Percentiles rank a stretch among this genome's conserved stretches.
These are phyloP conservation scores for Globisporangium emineosum DNA, from an alignment of 352 stramenopile species.

Conservation along the genomic window DNA sequence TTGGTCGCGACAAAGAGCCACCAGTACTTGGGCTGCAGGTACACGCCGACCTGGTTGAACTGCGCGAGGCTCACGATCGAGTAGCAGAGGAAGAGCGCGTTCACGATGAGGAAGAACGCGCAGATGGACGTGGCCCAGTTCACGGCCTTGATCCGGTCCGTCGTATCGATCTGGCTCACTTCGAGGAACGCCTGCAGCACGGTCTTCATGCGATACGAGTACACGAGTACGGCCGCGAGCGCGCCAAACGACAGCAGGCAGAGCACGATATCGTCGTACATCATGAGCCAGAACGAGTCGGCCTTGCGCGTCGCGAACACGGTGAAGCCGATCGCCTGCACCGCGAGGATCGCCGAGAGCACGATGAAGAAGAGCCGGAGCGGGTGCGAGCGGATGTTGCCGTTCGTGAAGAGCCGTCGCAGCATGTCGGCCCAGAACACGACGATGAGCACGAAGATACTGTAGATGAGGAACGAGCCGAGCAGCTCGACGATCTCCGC, in stretches of 20 bases:
- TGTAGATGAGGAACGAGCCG: constrained; percentile 94
- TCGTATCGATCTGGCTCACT: constrained; percentile 96
- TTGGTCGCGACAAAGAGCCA: constrained; percentile 93
- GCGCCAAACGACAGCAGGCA: constrained; percentile 84
- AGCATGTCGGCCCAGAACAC: constrained; percentile 98
- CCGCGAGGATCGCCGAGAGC: constrained; percentile 60
- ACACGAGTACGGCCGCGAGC: constrained; percentile 92
- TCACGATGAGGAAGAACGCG: constrained; percentile 94
- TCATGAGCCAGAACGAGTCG: constrained; percentile 95
- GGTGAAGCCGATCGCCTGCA: constrained; percentile 82
- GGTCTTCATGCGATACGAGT: constrained; percentile 94
- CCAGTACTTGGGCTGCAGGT: constrained; percentile 87
- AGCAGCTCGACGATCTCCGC: constrained; percentile 88
- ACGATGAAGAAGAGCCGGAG: constrained; percentile 89
- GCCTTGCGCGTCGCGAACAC: constrained; percentile 79
- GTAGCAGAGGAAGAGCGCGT: constrained; percentile 85
- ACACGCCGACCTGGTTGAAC: constrained; percentile 83
- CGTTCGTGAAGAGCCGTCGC: constrained; percentile 86
- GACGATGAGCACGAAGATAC: constrained; percentile 96
- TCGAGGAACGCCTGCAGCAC: constrained; percentile 94
- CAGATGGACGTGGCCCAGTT: constrained; percentile 95
- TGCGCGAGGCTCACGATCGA: constrained; percentile 83
- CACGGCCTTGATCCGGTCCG: constrained; percentile 94
- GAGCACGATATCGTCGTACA: constrained; percentile 91
- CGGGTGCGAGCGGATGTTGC: constrained; percentile 70